Base-by-base conservation (phyloP, 2,329 filamentous ascomycete species). In the Aspergillus thermomutatus region DNA sequence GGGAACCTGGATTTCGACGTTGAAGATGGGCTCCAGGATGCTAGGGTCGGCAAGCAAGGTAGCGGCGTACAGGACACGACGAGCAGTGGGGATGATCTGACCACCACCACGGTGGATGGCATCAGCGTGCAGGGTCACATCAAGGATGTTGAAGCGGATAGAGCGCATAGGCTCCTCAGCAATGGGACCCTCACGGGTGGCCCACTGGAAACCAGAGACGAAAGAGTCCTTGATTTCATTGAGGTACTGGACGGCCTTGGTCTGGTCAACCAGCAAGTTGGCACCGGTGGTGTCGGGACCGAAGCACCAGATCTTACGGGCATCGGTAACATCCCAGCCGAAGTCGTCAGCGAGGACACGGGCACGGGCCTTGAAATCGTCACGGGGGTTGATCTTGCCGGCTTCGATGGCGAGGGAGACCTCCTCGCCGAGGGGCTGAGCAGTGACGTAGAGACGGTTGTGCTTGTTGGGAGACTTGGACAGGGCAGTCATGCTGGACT, bases 401-500 rank as follows among this genome's bases (percentile, higher is more conserved):
- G 75, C 66, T 84, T 99, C 94, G 66, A 99, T 99, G 73, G 89
- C 90, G 74, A 87, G 86, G 70, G 90, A 84, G 60, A 99, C 88
- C 70, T 97, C 94, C 86, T 99, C 94, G 48, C 86, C 86, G 55
- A 99, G 84, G 70, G 94, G 94, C 81, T 92, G 82, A 65, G 94
- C 94, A 79, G 85, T 86, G 82, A 99, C 88, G 85, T 97, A 99
- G 61, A 99, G 86, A 92, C 94, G 93, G 87, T 99, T 99, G 90
- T 99, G 94, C 91, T 99, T 99, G 90, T 99, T 99, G 83, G 94
- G 94, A 50, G 94, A 99, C 86, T 99, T 99, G 80, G 94, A 97
- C 73, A 99, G 85, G 69, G 94, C 94, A 74, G 91, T 95, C 74
- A 97, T 97, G 86, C 87, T 91, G 55, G 94, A 97, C 76, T 87